Base-by-base conservation (phyloP, 352 stramenopile genomes). In the Globisporangium lucens region DNA sequence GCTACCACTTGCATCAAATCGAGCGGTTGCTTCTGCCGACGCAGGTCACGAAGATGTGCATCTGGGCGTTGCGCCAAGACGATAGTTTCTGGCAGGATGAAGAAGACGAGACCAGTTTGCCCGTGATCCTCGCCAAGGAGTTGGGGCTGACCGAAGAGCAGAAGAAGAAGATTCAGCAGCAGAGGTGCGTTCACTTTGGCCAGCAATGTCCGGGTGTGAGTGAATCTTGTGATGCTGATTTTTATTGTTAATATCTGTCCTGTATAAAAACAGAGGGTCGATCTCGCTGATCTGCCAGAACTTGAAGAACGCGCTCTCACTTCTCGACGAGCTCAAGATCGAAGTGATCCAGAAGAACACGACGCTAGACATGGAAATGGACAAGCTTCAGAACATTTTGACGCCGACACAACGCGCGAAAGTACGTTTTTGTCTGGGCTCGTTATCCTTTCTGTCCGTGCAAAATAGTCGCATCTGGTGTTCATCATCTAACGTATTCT, bases 41-140 rank as follows among this genome's bases (percentile, higher is more conserved):
- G 38, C 90, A 97, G 68, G 95, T 97, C 36, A 98, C 93, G 15
- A 97, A 95, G 70, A 93, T 98, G 80, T 96, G 91, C 62, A 97
- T 98, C 66, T 95, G 80, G 80, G 91, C 92, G 0, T 66, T 98
- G 57, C 86, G 96, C 43, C 91, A 97, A 68, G 91, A 97, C 63
- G 89, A 95, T 66, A 91, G 80, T 55, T 97, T 95, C 67, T 96
- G 86, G 89, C 84, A 95, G 47, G 87, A 93, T 61, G 85, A 93
- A 27, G 86, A 95, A 56, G 88, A 97, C 68, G 84, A 96, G 61
- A 97, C 94, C 53, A 91, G 81, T 63, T 73, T 98, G 12, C 95
- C 94, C 4, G 81, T 90, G 35, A 97, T 97, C 36, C 73, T 98
- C 27, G 92, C 94, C 22, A 88, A 93, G 58, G 89, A 97, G 63